Evolutionary conservation across 2,329 filamentous ascomycete species (phyloP), one percentile per base, ranked within the genome.

Genomic region (Orbilia brochopaga): DNA sequence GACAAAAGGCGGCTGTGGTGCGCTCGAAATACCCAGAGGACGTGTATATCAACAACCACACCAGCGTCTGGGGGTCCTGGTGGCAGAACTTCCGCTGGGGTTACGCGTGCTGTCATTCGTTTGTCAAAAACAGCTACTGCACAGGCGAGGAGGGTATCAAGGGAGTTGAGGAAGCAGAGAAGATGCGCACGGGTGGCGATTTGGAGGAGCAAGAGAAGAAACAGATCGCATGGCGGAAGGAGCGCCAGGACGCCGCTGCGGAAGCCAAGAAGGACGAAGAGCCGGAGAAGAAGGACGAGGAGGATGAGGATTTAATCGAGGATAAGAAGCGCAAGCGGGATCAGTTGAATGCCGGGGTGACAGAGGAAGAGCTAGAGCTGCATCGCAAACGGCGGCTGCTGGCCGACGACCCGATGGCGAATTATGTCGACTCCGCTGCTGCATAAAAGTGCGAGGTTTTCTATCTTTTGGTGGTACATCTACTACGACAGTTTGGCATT

Each of bases 71-170:
- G 90, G 94, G 94, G 54, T 96, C 92, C 77, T 99, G 94, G 94
- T 99, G 94, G 94, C 86, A 87, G 59, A 88, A 91, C 78, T 97
- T 97, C 81, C 86, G 89, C 80, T 99, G 94, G 94, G 94, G 94
- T 0, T 99, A 96, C 80, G 86, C 90, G 21, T 99, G 94, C 80
- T 99, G 94, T 82, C 92, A 95, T 79, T 96, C 92, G 0, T 88
- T 87, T 21, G 86, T 96, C 74, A 97, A 96, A 81, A 97, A 99
- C 80, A 96, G 92, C 77, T 99, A 97, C 78, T 99, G 94, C 79
- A 97, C 93, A 0, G 94, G 94, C 24, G 91, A 94, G 72, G 90
- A 90, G 67, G 94, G 94, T 37, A 95, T 87, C 79, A 82, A 81
- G 73, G 92, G 91, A 0, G 92, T 90, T 80, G 88, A 92, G 76